Percentiles rank a stretch among this genome's conserved stretches.
phyloP scores from a whole-genome alignment of 106 monocot genomes.

The Phalaenopsis equestris region DNA sequence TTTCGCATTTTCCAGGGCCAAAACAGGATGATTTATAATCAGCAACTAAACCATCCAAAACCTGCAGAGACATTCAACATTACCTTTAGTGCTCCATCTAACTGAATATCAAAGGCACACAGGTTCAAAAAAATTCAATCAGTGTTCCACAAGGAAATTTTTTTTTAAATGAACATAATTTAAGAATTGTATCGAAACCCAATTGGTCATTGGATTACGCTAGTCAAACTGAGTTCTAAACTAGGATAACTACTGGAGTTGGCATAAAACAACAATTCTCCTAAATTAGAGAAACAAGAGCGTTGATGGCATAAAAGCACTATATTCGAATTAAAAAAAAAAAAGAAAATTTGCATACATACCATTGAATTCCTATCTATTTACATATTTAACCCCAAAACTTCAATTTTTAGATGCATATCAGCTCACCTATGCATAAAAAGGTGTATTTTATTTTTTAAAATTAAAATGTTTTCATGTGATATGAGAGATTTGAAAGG shows the following conservation, averaged over 20 bases:
- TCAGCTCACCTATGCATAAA: no score
- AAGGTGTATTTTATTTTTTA: no score
- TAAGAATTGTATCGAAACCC: neutral
- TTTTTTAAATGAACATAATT: neutral
- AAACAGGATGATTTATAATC: slow-evolving; percentile 56
- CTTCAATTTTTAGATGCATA: no score
- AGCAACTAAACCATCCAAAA: slow-evolving; percentile 46
- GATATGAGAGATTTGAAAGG: no score
- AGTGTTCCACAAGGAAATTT: neutral
- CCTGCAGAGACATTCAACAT: slow-evolving; percentile 25
- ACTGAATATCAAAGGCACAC: neutral
- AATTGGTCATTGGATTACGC: neutral
- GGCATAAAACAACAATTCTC: neutral
- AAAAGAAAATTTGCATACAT: no score
- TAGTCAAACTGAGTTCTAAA: neutral
- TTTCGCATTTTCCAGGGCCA: slow-evolving; percentile 84
- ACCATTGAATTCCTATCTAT: no score
- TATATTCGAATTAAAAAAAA: no score
- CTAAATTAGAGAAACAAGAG: neutral
- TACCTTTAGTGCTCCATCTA: neutral
- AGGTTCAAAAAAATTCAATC: neutral
- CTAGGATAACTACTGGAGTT: neutral
- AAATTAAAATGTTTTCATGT: no score
- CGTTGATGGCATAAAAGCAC: neutral
- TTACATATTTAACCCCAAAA: no score